Percentiles rank a stretch among this genome's conserved stretches.
Conservation (phyloP, 2,329 filamentous ascomycete species). For the Emmonsiellopsis sp. region DNA sequence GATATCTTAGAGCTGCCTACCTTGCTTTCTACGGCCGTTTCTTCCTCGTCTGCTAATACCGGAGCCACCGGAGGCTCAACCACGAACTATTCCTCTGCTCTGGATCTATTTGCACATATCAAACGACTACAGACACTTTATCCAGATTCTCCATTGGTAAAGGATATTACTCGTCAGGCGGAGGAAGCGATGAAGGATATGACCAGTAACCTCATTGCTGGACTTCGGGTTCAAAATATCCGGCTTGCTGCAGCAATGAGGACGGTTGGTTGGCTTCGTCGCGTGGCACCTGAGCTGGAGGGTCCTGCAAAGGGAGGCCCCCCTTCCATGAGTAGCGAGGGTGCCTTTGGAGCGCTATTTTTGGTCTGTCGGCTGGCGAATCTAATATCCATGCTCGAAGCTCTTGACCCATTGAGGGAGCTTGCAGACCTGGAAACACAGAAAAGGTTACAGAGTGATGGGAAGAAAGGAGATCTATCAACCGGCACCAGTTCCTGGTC, state of each 20-base stretch:
- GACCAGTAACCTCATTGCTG: constrained; percentile 71
- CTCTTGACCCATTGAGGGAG: constrained; percentile 74
- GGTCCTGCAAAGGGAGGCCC: constrained; percentile 23
- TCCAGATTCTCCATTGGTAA: constrained; percentile 65
- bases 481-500: constrained; percentile 22
- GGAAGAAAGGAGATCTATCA: constrained; percentile 13
- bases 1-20: constrained; percentile 87
- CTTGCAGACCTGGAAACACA: constrained; percentile 78
- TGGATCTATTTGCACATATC: constrained; percentile 91
- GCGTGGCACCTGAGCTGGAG: constrained; percentile 74
- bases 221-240: constrained; percentile 66
- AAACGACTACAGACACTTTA: constrained; percentile 76
- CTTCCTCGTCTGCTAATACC: constrained; percentile 32
- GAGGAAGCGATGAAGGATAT: constrained; percentile 83
- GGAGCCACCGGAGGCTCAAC: constrained; percentile 35
- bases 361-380: constrained; percentile 77
- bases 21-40: constrained; percentile 65
- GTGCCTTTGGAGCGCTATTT: constrained; percentile 72
- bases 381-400: constrained; percentile 68
- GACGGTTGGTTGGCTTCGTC: constrained; percentile 81
- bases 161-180: constrained; percentile 64
- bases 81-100: constrained; percentile 75
- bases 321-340: constrained; percentile 40
- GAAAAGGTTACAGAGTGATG: constrained; percentile 28
- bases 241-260: constrained; percentile 86